A percentile compares a stretch with the other conserved stretches of the same genome.
phyloP scores from a whole-genome alignment of 192 early-diverging fungal species.

The Coemansia aciculifera region DNA sequence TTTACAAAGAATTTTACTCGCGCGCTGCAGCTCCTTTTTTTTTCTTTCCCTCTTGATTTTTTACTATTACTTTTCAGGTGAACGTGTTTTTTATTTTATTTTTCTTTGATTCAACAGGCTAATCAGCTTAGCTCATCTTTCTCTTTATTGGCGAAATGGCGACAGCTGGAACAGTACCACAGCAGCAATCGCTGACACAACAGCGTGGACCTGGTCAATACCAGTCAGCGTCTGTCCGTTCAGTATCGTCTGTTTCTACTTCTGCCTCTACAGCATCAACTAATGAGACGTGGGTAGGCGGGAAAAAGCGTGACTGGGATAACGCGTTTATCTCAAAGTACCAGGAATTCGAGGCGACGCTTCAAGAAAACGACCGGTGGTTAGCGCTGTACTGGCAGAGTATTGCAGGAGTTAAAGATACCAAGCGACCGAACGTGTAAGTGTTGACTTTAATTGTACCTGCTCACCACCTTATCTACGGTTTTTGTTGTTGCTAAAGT shows the following conservation, averaged over 20 bases:
- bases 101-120: neutral
- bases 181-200: neutral
- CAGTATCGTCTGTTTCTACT: conserved; percentile 29
- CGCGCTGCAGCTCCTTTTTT: conserved; percentile 1
- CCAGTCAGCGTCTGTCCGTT: conserved; percentile 19
- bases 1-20: neutral
- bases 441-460: neutral
- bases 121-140: conserved; percentile 12
- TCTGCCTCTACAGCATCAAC: conserved; percentile 3
- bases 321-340: conserved; percentile 50
- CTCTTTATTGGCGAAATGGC: conserved; percentile 14
- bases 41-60: neutral
- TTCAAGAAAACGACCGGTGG: conserved; percentile 55
- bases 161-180: conserved; percentile 7
- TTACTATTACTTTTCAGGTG: neutral
- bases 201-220: neutral
- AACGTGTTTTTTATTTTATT: neutral
- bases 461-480: neutral
- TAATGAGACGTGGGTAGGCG: conserved; percentile 34
- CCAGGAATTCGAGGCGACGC: conserved; percentile 46
- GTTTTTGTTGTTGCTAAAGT: neutral
- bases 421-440: conserved; percentile 37
- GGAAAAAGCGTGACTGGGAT: conserved; percentile 54
- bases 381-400: conserved; percentile 47
- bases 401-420: conserved; percentile 37